Evolutionary conservation across 192 early-diverging fungal species (phyloP), one percentile per base, ranked within the genome.

Genomic region (Gamsiella multidivaricata): DNA sequence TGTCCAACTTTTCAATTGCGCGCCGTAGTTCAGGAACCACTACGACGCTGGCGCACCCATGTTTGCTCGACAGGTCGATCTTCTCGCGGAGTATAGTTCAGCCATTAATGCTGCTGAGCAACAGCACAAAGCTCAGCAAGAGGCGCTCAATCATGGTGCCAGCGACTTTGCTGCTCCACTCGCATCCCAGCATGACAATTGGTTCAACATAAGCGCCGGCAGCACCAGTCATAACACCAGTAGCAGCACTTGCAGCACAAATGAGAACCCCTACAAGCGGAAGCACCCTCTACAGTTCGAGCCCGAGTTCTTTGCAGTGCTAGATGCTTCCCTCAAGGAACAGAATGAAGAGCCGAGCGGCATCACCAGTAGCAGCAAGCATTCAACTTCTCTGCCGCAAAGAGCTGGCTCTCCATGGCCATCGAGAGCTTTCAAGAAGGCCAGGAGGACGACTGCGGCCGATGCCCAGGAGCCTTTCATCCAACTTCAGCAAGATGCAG

Each of bases 11-110:
- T 14, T 41, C 39, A 41, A 7, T 41, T 7, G 9, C n/a, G 45
- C 45, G 5, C 9, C 10, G 5, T 18, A 28, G n/a, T 18, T 4
- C 45, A 12, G 45, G 45, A 18, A n/a, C 4, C 9, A 10, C 39
- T 18, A 18, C 9, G 17, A 46, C 45, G n/a, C 17, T n/a, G 45
- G 45, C 45, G 45, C n/a, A 6, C n/a, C 47, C 49, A 75, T 75
- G 71, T 66, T 61, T 66, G 64, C 71, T 25, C 55, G 71, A 7
- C 71, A 75, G 57, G 64, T 75, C 32, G 42, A 66, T 46, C 71
- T 64, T 26, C 55, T 75, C 25, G 49, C 50, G 17, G 36, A 60
- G 4, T 66, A 54, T n/a, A 46, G 37, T 31, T 57, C 62, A 17
- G 49, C 56, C 46, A 18, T 61, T 29, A 61, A 63, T 20, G 64